phyloP scores from a whole-genome alignment of 225 moss, liverwort and hornwort species.

The Ulota crispa region DNA sequence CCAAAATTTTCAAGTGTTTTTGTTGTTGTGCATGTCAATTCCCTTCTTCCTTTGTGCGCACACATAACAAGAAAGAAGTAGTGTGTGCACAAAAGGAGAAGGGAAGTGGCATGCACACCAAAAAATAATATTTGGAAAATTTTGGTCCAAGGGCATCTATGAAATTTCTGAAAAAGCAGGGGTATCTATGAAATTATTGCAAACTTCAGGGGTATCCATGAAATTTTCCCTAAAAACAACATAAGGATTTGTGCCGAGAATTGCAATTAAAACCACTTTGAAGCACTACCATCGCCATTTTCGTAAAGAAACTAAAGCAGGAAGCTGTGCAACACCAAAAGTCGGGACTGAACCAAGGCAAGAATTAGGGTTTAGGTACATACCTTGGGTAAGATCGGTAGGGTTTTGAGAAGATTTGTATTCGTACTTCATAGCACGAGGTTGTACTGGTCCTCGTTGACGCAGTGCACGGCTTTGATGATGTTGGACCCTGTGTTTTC shows the following conservation, averaged over 20 bases:
- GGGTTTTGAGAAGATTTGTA: slow-evolving; percentile 51
- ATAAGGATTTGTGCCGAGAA: not conserved
- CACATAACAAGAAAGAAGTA: too few relatives aligned
- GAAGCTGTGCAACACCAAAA: not conserved
- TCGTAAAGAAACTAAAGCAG: not conserved
- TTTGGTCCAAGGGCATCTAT: too few relatives aligned
- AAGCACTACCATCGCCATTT: not conserved
- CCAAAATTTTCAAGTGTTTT: too few relatives aligned
- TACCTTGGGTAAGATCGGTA: slow-evolving; percentile 56
- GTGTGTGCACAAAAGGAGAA: too few relatives aligned
- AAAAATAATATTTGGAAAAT: too few relatives aligned
- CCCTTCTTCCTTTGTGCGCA: too few relatives aligned
- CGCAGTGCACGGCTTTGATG: slow-evolving; percentile 21
- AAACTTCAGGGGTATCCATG: too few relatives aligned
- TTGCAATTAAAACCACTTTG: not conserved
- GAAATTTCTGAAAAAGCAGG: too few relatives aligned
- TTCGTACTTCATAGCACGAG: slow-evolving; percentile 57
- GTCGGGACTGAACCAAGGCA: not conserved
- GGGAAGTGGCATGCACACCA: too few relatives aligned
- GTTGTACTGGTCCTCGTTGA: slow-evolving; percentile 45
- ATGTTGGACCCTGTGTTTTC: slow-evolving; percentile 29
- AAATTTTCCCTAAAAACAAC: too few relatives aligned
- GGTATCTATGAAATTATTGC: too few relatives aligned
- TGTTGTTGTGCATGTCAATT: too few relatives aligned
- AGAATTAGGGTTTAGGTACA: not conserved